Base-by-base conservation (phyloP, 805 yeast genomes). In the Nakazawaea holstii region DNA sequence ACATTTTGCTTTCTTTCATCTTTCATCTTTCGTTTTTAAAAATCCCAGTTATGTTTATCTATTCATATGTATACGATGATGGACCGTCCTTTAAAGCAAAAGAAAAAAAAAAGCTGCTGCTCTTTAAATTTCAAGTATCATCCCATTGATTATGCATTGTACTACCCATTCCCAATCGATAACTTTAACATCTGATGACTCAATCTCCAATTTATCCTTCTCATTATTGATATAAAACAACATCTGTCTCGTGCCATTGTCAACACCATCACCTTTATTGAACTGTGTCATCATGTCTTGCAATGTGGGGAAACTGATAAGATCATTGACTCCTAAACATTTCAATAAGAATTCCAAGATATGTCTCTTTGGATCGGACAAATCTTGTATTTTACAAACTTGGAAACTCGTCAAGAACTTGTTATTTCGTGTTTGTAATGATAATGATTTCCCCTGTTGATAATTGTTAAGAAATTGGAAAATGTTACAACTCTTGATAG, bases 401-500 rank as follows among this genome's bases (percentile, higher is more conserved):
- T 24, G 26, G 80, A 45, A 2, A 77, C 63, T 2, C 55, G 48
- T 45, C 53, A 59, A 52, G 17, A 51, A 51, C 3, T 53, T 41
- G 52, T 53, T 39, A 52, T 73, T 67, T 1, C 52, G 51, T 0
- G 75, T 52, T 52, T 82, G 89, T 2, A 62, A 54, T 4, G 54
- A 43, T 35, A 83, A 56, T 1, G 52, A 35, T 0, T 41, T 41
- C 0, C 69, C 69, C 0, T 46, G 39, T 1, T 64, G 57, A 52
- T 65, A 70, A 14, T 73, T 74, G 6, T 52, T 52, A 29, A 69
- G 56, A 59, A 74, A 84, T 39, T 53, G 56, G 46, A 54, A 69
- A 1, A 81, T 65, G 48, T 84, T 78, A 35, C 70, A 58, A 40
- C 87, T 79, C 54, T 72, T 75, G 1, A 73, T 53, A 20, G 69